Base-by-base conservation (phyloP, 176 grass and related monocot genomes). In the Oryza brachyantha region DNA sequence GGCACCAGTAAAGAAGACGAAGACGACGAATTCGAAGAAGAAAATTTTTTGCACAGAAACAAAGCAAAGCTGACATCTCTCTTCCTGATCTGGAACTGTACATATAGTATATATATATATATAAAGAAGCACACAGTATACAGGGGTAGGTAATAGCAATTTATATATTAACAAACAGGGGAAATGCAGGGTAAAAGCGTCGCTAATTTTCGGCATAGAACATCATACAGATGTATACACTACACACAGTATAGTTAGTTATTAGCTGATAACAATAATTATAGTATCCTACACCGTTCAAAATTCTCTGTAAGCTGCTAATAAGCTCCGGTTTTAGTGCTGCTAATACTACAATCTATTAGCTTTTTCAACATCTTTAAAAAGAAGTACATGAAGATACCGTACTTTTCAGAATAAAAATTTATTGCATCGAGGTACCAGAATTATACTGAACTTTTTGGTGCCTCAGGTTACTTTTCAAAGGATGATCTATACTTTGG, bases 51-150 rank as follows among this genome's bases (percentile, higher is more conserved):
- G 86, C 78, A 78, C 72, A 90, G 67, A 90, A 73, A 81, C 48
- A 91, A 86, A 81, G 50, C 28, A 90, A 90, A 83, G 70, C 80
- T 76, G 54, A 81, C 83, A n/a, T n/a, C 88, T 75, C 87, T 67
- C 75, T 73, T 88, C 81, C 79, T 80, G 75, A 90, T 79, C 86
- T 90, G 85, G 86, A 92, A 86, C 73, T 94, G 95, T 98, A 98
- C 54, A 98, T 98, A 94, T 57, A 57, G 52, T 52, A 77, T 89
- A 90, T 88, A 93, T 82, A 88, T 75, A 62, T 52, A 77, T 89
- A 90, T 88, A 93, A 84, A 88, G 80, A 62, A 88, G 70, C 72
- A 76, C 74, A 88, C 77, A 63, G 11, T 90, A 80, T 75, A 79
- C 37, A 57, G 52, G 52, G 52, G 52, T 57, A 52, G 48, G 13